Evolutionary conservation across 805 yeast genomes (phyloP), one percentile per base, ranked within the genome.

Genomic region (Candida incommunis): DNA sequence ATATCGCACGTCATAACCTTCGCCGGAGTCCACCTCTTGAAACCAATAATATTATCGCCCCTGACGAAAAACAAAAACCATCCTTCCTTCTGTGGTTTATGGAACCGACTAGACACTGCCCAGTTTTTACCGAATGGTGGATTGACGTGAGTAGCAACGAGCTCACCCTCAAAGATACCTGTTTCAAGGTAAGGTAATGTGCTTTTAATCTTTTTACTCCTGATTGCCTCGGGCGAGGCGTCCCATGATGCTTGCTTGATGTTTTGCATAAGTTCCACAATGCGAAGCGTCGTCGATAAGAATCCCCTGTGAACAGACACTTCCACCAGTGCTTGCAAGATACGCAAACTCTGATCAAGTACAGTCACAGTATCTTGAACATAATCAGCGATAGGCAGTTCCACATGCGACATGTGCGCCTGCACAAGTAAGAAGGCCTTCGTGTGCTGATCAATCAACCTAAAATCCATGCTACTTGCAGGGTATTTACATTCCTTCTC

Each of bases 331-430:
- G 97, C 96, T 59, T 92, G 98, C 45, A 88, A 64, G 50, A 92
- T 81, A 74, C 98, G 94, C 56, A 92, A 68, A 4, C 94, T 78
- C 65, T 92, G 98, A 57, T 94, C 99, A 46, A 92, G 66, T 7
- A 92, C 95, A 0, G 96, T 80, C 13, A 87, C 76, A 0, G 95
- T 87, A 62, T 92, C 98, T 58, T 90, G 97, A 7, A 82, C 70
- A 59, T 92, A 92, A 68, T 92, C 99, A 0, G 95, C 94, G 56
- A 92, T 84, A 1, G 97, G 98, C 42, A 92, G 67, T 48, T 84
- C 92, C 3, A 76, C 67, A 42, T 87, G 65, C 29, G 75, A 66
- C 72, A 83, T 75, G 53, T 71, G 80, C 0, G 90, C 88, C 58
- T 83, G 92, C 5, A 82, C 57, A 51, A 83, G 68, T 49, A 83